Percentiles rank a stretch among this genome's conserved stretches.
Evolutionary conservation across 306 rosid species (phyloP).

Genomic region (Begonia masoniana): DNA sequence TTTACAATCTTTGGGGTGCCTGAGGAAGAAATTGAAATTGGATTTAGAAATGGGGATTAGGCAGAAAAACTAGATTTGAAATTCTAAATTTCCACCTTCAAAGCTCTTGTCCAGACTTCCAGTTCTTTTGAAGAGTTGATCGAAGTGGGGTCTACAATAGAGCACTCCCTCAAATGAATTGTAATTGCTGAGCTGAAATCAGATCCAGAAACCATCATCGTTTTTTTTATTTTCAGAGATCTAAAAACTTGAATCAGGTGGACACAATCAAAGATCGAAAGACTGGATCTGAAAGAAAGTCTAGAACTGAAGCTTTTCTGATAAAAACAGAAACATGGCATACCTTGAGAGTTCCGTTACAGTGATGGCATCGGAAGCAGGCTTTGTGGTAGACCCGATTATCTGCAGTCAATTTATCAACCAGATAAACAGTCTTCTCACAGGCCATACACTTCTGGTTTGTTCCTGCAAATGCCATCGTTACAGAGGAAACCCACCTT

Average conservation of each 20-base stretch:
- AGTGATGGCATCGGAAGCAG: constrained; percentile 96
- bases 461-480: constrained; percentile 98
- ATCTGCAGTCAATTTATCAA: constrained; percentile 89
- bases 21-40: constrained; percentile 6
- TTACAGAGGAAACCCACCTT: not conserved
- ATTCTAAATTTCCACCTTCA: constrained; percentile 45
- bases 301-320: not conserved
- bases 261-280: too few species aligned
- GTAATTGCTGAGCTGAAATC: constrained; percentile 92
- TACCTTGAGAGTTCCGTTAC: constrained; percentile 99
- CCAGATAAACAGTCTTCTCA: constrained; percentile 90
- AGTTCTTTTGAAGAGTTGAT: constrained; percentile 89
- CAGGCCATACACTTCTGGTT: constrained; percentile 99
- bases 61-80: constrained; percentile 3
- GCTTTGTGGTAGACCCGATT: constrained; percentile 89
- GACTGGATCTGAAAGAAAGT: not conserved
- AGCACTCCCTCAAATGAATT: constrained; percentile 97
- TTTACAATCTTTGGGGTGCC: constrained; percentile 89
- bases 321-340: too few species aligned
- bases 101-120: constrained; percentile 98
- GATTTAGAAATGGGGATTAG: too few species aligned
- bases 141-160: constrained; percentile 93
- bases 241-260: too few species aligned
- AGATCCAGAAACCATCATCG: constrained; percentile 3
- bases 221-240: too few species aligned